Evolutionary conservation across 257 asterid species (phyloP), one percentile per base, ranked within the genome.

Genomic region (Ballota nigra): DNA sequence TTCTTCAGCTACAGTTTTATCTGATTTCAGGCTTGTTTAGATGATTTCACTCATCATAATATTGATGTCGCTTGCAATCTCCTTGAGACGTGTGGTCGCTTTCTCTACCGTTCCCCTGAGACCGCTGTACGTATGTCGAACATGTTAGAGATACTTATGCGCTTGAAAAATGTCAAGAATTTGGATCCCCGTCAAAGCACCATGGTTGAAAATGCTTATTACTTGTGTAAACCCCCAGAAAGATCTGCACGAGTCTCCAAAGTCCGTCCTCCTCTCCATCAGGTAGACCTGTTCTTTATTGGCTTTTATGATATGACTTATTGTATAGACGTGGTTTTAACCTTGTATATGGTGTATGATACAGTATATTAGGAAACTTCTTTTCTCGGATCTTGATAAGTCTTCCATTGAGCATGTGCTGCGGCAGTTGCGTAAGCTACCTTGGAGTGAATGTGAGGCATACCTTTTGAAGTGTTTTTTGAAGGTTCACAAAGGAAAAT

Each of bases 151-250:
- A 87, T 92, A 86, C 82, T 95, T 77, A 95, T 95, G 98, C 98
- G 99, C 65, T 78, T 95, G 81, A 95, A 92, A 86, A 95, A 95
- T 78, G 99, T 95, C 0, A 95, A 95, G 82, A 92, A 95, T 82
- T 81, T 95, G 90, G 99, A 95, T 81, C 99, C 99, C 71, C 98
- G 96, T 59, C 99, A 95, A 77, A 92, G 96, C 78, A 95, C 98
- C 43, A 80, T 89, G 61, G 99, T 88, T 33, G 99, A 95, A 86
- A 95, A 95, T 84, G 99, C 99, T 63, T 95, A 95, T 80, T 95
- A 95, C 83, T 82, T 95, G 86, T 89, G 98, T 71, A 95, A 92
- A 79, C 99, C 99, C 58, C 99, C 98, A 57, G 99, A 95, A 89
- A 89, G 94, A 86, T 95, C 99, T 77, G 98, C 99, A 22, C 85